These are phyloP conservation scores for Xylariaceae sp. DNA, from an alignment of 2,329 filamentous ascomycete species.

Conservation along the genomic window DNA sequence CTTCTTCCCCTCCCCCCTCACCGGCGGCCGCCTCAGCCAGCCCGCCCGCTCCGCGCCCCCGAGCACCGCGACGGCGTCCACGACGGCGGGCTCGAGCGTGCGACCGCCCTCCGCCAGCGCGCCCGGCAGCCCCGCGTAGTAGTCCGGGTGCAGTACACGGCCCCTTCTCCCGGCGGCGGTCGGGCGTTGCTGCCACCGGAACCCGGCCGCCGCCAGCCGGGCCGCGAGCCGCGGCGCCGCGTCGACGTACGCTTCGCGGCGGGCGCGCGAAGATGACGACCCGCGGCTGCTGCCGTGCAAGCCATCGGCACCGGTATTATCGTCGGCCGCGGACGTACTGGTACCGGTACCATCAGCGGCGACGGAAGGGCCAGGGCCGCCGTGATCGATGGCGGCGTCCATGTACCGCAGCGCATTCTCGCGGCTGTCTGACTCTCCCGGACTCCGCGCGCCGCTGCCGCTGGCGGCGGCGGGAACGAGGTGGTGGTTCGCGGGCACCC, in stretches of 20 bases:
- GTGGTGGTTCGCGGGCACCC: constrained; percentile 26
- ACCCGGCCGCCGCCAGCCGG: constrained; percentile 21
- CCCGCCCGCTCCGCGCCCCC: constrained; percentile 18
- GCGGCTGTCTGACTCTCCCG: constrained; percentile 16
- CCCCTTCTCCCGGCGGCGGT: no score
- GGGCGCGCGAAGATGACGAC: constrained; percentile 20
- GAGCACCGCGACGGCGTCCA: no score
- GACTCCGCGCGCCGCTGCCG: constrained; percentile 4
- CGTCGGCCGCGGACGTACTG: no score
- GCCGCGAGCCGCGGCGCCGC: constrained; percentile 24
- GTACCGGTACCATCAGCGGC: no score
- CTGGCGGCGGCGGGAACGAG: no score
- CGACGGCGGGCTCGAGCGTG: constrained; percentile 20
- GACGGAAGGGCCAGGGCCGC: constrained; percentile 20
- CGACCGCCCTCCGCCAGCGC: constrained; percentile 13
- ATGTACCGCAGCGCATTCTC: constrained; percentile 21
- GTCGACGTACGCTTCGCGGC: constrained; percentile 22
- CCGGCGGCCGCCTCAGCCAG: constrained; percentile 11
- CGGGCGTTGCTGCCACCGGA: constrained; percentile 13
- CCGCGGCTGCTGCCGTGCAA: no score
- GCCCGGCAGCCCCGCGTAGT: constrained; percentile 20
- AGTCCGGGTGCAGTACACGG: constrained; percentile 25
- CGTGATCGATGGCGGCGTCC: constrained; percentile 20
- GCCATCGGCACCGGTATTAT: no score
- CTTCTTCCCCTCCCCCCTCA: not conserved